Evolutionary conservation across 768 basidiomycete species (phyloP).

Genomic region (Phaeotremella fagi): DNA sequence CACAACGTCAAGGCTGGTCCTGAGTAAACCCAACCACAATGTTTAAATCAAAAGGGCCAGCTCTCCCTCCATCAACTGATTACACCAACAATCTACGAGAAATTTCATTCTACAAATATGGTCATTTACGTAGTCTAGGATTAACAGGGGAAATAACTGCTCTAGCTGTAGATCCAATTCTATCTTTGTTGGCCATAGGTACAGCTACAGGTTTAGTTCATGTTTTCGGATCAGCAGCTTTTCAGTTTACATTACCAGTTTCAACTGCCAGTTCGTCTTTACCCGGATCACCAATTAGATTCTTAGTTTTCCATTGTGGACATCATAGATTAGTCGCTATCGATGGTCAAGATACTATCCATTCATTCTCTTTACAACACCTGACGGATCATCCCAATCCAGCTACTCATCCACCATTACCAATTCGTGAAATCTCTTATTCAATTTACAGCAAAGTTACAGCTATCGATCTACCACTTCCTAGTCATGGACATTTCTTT

Average conservation of each 20-base stretch:
- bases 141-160: conserved; percentile 47
- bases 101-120: conserved; percentile 43
- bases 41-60: conserved; percentile 37
- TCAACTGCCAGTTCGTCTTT: conserved; percentile 11
- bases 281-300: conserved; percentile 15
- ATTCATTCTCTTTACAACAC: conserved; percentile 29
- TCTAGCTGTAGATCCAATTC: conserved; percentile 49
- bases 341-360: conserved; percentile 31
- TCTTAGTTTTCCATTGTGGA: conserved; percentile 29
- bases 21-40: conserved; percentile 9
- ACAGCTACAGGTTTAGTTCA: conserved; percentile 62
- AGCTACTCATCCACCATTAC: conserved; percentile 32
- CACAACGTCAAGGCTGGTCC: background rate
- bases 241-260: conserved; percentile 48
- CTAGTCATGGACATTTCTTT: conserved; percentile 51
- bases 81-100: conserved; percentile 42
- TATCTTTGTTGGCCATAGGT: conserved; percentile 52
- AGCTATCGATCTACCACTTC: conserved; percentile 36
- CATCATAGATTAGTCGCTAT: conserved; percentile 31
- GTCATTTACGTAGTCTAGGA: conserved; percentile 42
- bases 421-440: conserved; percentile 28
- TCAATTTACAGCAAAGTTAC: conserved; percentile 36
- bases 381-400: conserved; percentile 34
- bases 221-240: conserved; percentile 65
- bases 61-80: conserved; percentile 28